Evolutionary conservation across 192 early-diverging fungal species (phyloP), one percentile per base, ranked within the genome.

Genomic region (Geranomyces michiganensis): DNA sequence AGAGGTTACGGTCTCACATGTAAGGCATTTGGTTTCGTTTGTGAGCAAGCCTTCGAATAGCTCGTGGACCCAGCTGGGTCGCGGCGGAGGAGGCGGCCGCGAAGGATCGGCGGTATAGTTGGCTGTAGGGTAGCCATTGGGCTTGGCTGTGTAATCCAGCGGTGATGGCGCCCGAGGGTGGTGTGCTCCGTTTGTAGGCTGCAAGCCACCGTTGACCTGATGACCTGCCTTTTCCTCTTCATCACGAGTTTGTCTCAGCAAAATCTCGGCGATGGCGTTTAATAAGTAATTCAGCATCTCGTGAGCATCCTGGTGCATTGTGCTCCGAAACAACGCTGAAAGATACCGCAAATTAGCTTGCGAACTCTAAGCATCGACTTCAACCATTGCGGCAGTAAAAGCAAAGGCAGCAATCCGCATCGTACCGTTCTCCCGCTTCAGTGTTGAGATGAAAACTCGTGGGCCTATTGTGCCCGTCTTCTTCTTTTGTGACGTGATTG

Each of bases 241-340:
- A 32, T 83, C 78, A 43, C 77, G 79, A 55, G 78, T 78, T 21
- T 87, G 82, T 27, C 68, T 48, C 17, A 79, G 15, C 17, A 88
- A 61, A 13, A 92, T 91, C 68, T 99, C 97, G 14, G 89, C 90
- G 62, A 99, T 92, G 17, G 90, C 89, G 75, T 98, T 97, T 21
- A 99, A 81, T 15, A 94, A 67, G 75, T 91, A 98, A 83, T 97
- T 98, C 41, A 99, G 81, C 74, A 98, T 95, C 80, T 99, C 97
- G 76, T 99, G 97, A 0, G 96, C 96, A 77, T 99, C 97, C 77
- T 99, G 97, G 75, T 99, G 97, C 83, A 90, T 91, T 29, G 91
- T 95, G 70, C 91, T 90, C 53, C 93, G 87, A 73, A 98, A 99
- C 21, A 96, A 75, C 76, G 96, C 96, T 94, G 76, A 3, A 31